Evolutionary conservation across 352 stramenopile genomes (phyloP).

Genomic region (Halophytophthora batemanensis): DNA sequence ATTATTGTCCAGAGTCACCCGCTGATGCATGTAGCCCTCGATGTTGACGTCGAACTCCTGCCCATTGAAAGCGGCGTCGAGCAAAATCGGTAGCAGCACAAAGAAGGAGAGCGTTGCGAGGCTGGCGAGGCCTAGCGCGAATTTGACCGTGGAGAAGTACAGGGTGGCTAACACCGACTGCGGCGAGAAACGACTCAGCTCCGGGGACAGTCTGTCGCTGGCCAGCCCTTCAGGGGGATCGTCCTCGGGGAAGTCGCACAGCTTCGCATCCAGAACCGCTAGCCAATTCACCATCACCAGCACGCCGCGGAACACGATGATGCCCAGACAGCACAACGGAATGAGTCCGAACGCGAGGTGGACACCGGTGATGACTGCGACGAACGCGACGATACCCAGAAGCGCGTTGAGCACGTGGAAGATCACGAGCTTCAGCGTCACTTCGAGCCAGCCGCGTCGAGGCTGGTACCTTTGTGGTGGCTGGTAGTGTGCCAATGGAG

Average conservation of each 20-base stretch:
- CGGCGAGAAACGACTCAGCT: slow-evolving; percentile 50
- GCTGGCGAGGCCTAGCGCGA: slow-evolving; percentile 48
- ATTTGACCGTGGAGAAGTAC: slow-evolving; percentile 71
- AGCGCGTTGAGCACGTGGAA: slow-evolving; percentile 62
- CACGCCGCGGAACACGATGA: slow-evolving; percentile 57
- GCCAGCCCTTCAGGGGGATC: slow-evolving; percentile 30
- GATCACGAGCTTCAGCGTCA: slow-evolving; percentile 48
- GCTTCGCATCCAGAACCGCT: slow-evolving; percentile 52
- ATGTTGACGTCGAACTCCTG: slow-evolving; percentile 21
- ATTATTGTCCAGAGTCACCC: slow-evolving; percentile 31
- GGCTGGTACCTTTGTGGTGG: slow-evolving; percentile 16
- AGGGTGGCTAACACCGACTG: slow-evolving; percentile 53
- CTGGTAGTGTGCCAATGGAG: slow-evolving; percentile 18
- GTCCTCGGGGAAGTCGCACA: slow-evolving; percentile 64
- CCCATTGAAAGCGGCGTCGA: slow-evolving; percentile 18
- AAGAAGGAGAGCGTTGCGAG: slow-evolving; percentile 30
- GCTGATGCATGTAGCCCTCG: slow-evolving; percentile 17
- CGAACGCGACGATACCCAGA: slow-evolving; percentile 50
- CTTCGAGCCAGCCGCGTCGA: slow-evolving; percentile 26
- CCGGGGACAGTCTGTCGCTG: slow-evolving; percentile 43
- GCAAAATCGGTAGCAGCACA: slow-evolving; percentile 23
- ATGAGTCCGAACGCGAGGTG: slow-evolving; percentile 40
- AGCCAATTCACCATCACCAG: slow-evolving; percentile 42
- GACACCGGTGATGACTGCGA: slow-evolving; percentile 38
- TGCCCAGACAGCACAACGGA: slow-evolving; percentile 60